These are phyloP conservation scores for Talaromyces sp. DNA, from an alignment of 2,329 filamentous ascomycete species.

Conservation along the genomic window DNA sequence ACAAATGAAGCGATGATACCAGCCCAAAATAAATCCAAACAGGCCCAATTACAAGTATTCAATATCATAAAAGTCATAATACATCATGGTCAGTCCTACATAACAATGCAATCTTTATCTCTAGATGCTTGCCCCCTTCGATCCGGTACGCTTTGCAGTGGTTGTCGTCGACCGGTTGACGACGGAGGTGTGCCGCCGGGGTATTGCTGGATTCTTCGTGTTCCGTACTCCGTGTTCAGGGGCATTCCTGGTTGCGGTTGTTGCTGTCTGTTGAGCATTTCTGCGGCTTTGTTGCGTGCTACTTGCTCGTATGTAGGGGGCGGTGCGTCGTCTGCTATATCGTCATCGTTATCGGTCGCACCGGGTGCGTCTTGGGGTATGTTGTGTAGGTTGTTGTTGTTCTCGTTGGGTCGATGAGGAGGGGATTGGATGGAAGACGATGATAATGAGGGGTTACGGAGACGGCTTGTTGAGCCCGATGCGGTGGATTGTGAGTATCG, in stretches of 20 bases:
- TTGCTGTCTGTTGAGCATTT: conserved; percentile 21
- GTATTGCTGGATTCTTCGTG: conserved; percentile 1
- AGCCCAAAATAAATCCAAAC: too few species aligned
- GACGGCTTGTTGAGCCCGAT: neutral
- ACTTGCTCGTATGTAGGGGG: conserved; percentile 66
- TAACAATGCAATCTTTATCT: conserved; percentile 44
- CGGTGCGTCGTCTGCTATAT: conserved; percentile 47
- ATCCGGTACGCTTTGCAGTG: conserved; percentile 11
- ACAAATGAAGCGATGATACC: too few species aligned
- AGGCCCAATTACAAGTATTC: too few species aligned
- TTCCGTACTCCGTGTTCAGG: neutral
- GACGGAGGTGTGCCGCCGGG: conserved; percentile 3
- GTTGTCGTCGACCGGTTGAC: conserved; percentile 13
- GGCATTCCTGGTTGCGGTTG: neutral
- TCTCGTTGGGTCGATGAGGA: neutral
- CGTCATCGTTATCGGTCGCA: conserved; percentile 30
- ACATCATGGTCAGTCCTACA: conserved; percentile 27
- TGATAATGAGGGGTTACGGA: conserved; percentile 1
- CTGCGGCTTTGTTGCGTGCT: conserved; percentile 54
- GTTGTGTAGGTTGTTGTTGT: conserved; percentile 42
- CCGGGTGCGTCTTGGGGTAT: conserved; percentile 22
- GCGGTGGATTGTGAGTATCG: conserved; percentile 14
- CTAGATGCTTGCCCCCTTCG: conserved; percentile 23
- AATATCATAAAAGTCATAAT: neutral
- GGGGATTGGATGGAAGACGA: neutral